Base-by-base conservation (phyloP, 306 rosid species). In the Medicago arabica region DNA sequence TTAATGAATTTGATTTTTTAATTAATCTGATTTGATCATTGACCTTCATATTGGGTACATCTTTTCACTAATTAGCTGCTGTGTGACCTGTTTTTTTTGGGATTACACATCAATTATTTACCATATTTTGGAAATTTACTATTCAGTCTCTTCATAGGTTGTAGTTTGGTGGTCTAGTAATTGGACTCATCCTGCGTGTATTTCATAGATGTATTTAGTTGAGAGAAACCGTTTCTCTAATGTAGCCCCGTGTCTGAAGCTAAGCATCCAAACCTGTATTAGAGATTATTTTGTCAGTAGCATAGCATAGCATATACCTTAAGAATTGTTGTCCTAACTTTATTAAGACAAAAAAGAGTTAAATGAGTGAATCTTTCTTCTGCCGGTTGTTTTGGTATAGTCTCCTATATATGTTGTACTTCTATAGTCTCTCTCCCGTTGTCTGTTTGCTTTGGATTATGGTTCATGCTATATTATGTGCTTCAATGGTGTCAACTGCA, bases 11-110 rank as follows among this genome's bases (percentile, higher is more conserved):
- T 46, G 41, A 72, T 77, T 69, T 72, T 28, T 28, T 28, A 28
- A 47, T 57, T 38, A 46, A 76, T 43, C 10, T 46, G 41, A 72
- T 77, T 69, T 72, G 69, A 72, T 66, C 43, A 47, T 36, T 46
- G 44, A 39, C 57, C 58, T 53, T 63, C 31, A 3, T 71, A 18
- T 31, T 53, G 28, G 64, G 47, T 71, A 49, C 55, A 5, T 60
- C 14, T 58, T 58, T 13, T 58, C 39, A 31, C 9, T 60, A 25
- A 60, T 13, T 60, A 28, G 66, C 28, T 60, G 66, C 6, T 7
- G 17, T 7, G 5, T 14, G 41, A 28, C 39, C 9, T 13, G 9
- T 1, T 1, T 8, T 55, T 55, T 31, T 15, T 36, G 16, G 25
- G 43, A 16, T 28, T 59, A 54, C 41, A 15, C 71, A 18, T 69